Percentiles rank a stretch among this genome's conserved stretches.
Evolutionary conservation across 73 alveolate species (phyloP).

Genomic region (Paramecium tetraurelia): DNA sequence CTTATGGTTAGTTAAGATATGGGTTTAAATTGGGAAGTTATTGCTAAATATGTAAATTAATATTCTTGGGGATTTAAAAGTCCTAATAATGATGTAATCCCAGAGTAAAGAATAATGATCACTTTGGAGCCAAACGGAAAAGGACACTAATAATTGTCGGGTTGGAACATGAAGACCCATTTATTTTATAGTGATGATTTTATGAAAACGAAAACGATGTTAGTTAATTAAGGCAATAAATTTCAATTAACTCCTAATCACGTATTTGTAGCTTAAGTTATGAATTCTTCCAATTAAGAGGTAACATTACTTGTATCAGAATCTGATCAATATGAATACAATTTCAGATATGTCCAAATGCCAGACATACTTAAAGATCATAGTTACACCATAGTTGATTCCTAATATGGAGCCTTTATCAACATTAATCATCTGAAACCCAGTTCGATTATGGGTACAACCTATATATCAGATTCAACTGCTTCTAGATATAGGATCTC

Average conservation of each 20-base stretch:
- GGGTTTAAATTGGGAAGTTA: slow-evolving; percentile 80
- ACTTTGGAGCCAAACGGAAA: slow-evolving; percentile 46
- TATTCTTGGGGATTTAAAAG: slow-evolving; percentile 82
- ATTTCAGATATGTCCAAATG: slow-evolving; percentile 75
- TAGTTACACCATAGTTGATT: slow-evolving; percentile 67
- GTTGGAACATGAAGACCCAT: slow-evolving; percentile 69
- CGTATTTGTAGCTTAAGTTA: slow-evolving; percentile 83
- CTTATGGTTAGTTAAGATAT: slow-evolving; percentile 51
- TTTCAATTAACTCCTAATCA: slow-evolving; percentile 75
- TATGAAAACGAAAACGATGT: slow-evolving; percentile 67
- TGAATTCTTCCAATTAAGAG: slow-evolving; percentile 60
- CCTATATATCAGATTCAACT: slow-evolving; percentile 79
- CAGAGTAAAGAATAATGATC: slow-evolving; percentile 42
- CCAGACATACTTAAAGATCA: slow-evolving; percentile 70
- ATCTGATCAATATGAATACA: slow-evolving; percentile 34
- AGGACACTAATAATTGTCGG: slow-evolving; percentile 57
- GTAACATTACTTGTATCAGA: slow-evolving; percentile 74
- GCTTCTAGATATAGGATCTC: slow-evolving; percentile 81
- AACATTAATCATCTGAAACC: slow-evolving; percentile 74
- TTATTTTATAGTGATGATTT: slow-evolving; percentile 82
- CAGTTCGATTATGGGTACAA: slow-evolving; percentile 72
- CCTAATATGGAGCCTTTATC: slow-evolving; percentile 73
- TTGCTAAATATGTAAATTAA: slow-evolving; percentile 78
- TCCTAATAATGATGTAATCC: background rate
- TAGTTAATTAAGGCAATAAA: slow-evolving; percentile 81